A percentile compares a stretch with the other conserved stretches of the same genome.
phyloP scores from a whole-genome alignment of 148 eudicot species.

The Rhododendron molle region DNA sequence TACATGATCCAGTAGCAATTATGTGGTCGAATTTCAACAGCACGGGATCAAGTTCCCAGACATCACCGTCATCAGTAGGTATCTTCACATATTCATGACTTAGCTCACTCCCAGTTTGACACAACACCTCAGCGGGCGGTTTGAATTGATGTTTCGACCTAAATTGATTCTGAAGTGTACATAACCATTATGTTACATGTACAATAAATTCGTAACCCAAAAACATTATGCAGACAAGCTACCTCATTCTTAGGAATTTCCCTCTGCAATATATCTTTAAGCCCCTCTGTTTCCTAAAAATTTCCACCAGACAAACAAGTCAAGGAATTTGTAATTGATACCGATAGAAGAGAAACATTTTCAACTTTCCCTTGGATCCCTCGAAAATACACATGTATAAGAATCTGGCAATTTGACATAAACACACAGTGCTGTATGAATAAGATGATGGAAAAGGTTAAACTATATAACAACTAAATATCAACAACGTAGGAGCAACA shows the following conservation, averaged over 20 bases:
- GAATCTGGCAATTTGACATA: neutral
- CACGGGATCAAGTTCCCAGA: constrained; percentile 60
- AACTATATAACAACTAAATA: neutral
- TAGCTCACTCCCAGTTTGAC: constrained; percentile 11
- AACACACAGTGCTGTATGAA: no score
- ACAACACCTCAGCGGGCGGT: constrained; percentile 17
- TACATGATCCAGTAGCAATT: constrained; percentile 62
- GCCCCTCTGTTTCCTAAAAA: constrained; percentile 55
- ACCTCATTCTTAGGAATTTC: constrained; percentile 66
- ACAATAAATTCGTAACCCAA: neutral
- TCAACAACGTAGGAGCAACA: neutral
- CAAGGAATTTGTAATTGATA: neutral
- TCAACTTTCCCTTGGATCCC: no score
- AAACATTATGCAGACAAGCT: neutral
- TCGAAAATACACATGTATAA: no score
- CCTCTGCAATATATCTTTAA: constrained; percentile 42
- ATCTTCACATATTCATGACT: constrained; percentile 19
- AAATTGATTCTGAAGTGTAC: constrained; percentile 40
- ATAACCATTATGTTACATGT: neutral
- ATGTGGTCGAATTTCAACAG: constrained; percentile 45
- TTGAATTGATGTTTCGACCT: constrained; percentile 18
- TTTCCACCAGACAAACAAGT: neutral
- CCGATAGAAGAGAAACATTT: neutral
- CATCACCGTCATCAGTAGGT: constrained; percentile 39
- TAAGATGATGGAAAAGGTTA: neutral